These are phyloP conservation scores for Chaetomium strumarium DNA, from an alignment of 2,329 filamentous ascomycete species.

Conservation along the genomic window DNA sequence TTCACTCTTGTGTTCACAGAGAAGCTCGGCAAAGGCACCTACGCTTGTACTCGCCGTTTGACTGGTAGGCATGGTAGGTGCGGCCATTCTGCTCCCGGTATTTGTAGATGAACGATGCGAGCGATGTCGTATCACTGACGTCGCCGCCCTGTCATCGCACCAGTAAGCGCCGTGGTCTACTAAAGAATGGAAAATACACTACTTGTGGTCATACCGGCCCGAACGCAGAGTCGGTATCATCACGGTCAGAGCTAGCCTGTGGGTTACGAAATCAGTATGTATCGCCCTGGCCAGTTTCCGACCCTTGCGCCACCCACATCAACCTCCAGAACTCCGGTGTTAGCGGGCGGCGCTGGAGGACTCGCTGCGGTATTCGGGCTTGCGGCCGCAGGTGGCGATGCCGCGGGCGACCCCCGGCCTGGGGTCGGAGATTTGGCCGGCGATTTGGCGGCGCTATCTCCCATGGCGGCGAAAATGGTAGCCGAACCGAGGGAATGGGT, in stretches of 20 bases:
- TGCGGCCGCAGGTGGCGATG: not conserved
- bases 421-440: too few relatives aligned
- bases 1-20: not conserved
- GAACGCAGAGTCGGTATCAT: not conserved
- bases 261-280: not conserved
- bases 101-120: not conserved
- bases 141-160: not conserved
- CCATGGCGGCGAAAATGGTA: too few relatives aligned
- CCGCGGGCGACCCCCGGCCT: not conserved
- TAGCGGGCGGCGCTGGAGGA: not conserved
- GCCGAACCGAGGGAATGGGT: too few relatives aligned
- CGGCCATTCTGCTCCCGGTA: constrained; percentile 2
- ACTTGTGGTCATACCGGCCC: not conserved
- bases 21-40: not conserved
- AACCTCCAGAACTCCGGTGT: not conserved
- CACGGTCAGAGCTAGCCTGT: not conserved
- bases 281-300: not conserved
- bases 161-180: not conserved
- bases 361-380: too few relatives aligned
- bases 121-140: constrained; percentile 1
- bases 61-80: constrained; percentile 3
- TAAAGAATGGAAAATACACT: not conserved
- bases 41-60: not conserved
- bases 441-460: too few relatives aligned
- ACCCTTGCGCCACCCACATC: not conserved